These are phyloP conservation scores for Hypoxylon sp. DNA, from an alignment of 2,329 filamentous ascomycete genomes.

Conservation along the genomic window DNA sequence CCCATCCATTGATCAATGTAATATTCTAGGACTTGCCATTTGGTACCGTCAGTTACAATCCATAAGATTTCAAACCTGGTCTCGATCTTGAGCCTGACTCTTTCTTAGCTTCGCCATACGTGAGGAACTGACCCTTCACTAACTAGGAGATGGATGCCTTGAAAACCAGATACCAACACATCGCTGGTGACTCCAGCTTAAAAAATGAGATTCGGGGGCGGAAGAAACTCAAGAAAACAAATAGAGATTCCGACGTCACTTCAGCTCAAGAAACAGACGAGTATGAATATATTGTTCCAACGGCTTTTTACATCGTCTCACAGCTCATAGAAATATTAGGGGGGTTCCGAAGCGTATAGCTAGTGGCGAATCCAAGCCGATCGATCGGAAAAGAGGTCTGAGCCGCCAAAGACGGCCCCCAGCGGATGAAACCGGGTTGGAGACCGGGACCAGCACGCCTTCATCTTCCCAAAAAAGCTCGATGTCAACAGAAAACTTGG, in stretches of 20 bases:
- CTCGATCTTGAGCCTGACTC: neutral
- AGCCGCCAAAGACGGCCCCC: neutral
- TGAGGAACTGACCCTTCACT: neutral
- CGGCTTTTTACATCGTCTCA: neutral
- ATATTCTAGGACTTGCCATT: neutral
- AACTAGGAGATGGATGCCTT: neutral
- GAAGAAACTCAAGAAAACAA: neutral
- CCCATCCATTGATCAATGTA: neutral
- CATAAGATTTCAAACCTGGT: neutral
- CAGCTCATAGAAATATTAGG: neutral
- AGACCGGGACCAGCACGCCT: neutral
- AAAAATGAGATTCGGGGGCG: neutral
- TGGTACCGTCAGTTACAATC: too few species aligned
- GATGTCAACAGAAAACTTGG: neutral
- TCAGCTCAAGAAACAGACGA: neutral
- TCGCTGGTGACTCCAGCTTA: neutral
- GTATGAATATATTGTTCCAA: neutral
- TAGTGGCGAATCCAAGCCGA: neutral
- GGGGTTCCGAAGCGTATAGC: neutral
- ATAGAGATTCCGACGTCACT: neutral
- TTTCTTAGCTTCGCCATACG: neutral
- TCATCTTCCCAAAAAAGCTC: neutral
- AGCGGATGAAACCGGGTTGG: neutral
- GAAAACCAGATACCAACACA: neutral
- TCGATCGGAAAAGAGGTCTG: neutral